These are phyloP conservation scores for Moricandia arvensis DNA, from an alignment of 345 rosid species.

Conservation along the genomic window DNA sequence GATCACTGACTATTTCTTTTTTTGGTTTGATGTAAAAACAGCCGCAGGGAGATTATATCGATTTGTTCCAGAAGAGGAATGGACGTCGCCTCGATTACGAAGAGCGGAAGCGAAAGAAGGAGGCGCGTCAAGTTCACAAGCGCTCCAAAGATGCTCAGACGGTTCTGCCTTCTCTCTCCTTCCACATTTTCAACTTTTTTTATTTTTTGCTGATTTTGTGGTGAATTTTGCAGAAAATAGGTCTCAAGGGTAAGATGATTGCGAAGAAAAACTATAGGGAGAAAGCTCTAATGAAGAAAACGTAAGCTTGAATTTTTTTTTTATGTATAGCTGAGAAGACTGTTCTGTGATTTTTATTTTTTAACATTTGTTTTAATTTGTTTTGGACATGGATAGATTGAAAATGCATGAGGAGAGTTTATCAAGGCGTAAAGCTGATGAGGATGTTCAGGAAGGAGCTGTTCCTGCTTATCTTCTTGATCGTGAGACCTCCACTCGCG, in stretches of 20 bases:
- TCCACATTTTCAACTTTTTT: not conserved
- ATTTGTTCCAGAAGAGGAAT: constrained; percentile 73
- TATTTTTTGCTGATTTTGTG: not conserved
- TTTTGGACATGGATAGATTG: constrained; percentile 43
- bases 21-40: constrained; percentile 29
- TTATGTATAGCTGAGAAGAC: no score
- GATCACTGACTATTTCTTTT: constrained; percentile 2
- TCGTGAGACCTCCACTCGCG: constrained; percentile 82
- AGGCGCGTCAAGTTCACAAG: constrained; percentile 87
- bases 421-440: constrained; percentile 77
- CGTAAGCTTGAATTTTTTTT: constrained; percentile 40
- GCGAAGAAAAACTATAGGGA: constrained; percentile 70
- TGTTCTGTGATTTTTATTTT: no score
- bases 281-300: constrained; percentile 78
- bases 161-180: constrained; percentile 31
- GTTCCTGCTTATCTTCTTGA: constrained; percentile 92
- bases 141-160: constrained; percentile 69
- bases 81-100: constrained; percentile 76
- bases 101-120: constrained; percentile 81
- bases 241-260: constrained; percentile 79
- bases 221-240: constrained; percentile 46
- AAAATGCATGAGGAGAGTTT: constrained; percentile 87
- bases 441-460: constrained; percentile 88
- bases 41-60: constrained; percentile 98
- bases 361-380: no score